Evolutionary conservation across 2,329 filamentous ascomycete genomes (phyloP).

Genomic region (Epichloe uncinata): DNA sequence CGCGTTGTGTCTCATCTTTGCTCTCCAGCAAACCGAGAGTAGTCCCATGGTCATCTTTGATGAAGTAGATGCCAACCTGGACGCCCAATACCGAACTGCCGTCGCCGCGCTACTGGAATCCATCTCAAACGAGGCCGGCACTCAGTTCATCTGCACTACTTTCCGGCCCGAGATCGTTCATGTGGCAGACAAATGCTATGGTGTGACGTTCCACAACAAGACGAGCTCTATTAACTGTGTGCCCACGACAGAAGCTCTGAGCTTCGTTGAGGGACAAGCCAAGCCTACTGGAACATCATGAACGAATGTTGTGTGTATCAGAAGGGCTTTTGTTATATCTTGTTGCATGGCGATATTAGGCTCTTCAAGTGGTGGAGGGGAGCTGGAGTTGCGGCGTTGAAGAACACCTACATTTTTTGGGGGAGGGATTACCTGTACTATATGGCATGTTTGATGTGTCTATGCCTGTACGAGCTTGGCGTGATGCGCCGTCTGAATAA

Average conservation of each 20-base stretch:
- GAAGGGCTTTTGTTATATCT: too few species aligned
- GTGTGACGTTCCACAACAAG: slow-evolving; percentile 87
- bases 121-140: slow-evolving; percentile 53
- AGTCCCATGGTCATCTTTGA: slow-evolving; percentile 99
- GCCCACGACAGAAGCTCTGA: slow-evolving; percentile 70
- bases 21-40: slow-evolving; percentile 95
- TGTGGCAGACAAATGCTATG: slow-evolving; percentile 95
- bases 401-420: not conserved
- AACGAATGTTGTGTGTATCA: not conserved
- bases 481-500: not conserved
- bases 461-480: not conserved
- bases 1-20: slow-evolving; percentile 93
- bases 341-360: too few species aligned
- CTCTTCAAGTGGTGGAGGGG: not conserved
- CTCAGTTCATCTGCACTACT: slow-evolving; percentile 94
- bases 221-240: slow-evolving; percentile 91
- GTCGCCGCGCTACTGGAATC: slow-evolving; percentile 80
- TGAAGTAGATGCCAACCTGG: slow-evolving; percentile 95
- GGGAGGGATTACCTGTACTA: not conserved
- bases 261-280: slow-evolving; percentile 81
- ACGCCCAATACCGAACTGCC: slow-evolving; percentile 93
- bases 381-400: not conserved
- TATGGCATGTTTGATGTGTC: not conserved
- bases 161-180: slow-evolving; percentile 94
- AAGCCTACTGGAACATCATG: slow-evolving; percentile 17